Base-by-base conservation (phyloP, 1,139 yeast genomes). In the Yamadazyma mexicana region DNA sequence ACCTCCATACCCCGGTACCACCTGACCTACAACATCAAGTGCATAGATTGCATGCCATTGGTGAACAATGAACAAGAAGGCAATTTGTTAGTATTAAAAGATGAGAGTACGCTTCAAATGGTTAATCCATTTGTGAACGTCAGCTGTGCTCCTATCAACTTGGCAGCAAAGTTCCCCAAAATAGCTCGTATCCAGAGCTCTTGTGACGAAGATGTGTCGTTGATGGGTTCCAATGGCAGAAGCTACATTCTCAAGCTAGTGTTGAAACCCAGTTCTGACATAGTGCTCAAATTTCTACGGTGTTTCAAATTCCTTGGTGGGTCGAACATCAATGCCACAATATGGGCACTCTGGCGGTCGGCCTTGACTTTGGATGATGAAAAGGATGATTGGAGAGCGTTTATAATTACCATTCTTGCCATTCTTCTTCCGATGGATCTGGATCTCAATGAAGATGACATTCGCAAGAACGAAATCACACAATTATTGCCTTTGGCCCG, bases 101-200 rank as follows among this genome's bases (percentile, higher is more conserved):
- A 65, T 10, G 55, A 56, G 3, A 50, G 58, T 7, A 54, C 58
- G 2, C 38, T 83, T 16, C 64, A 64, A 12, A 52, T 87, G 4
- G 71, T 77, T 31, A 82, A 87, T 48, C 95, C 95, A 1, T 83
- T 86, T 48, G 61, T 81, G 9, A 77, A 78, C 23, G 55, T 85
- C 2, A 58, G 59, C 3, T 77, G 92, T 0, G 44, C 51, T 4
- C 44, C 47, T 9, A 61, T 77, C 7, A 46, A 50, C 17, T 37
- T 62, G 7, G 34, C 56, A 1, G 44, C 47, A 4, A 46, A 39
- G 12, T 49, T 45, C 18, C 54, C 61, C 3, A 37, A 48, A 7
- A 52, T 61, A 3, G 17, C 42, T 4, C 42, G 47, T 15, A 46
- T 65, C n/a, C 59, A 51, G 28, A 54, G 64, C 41, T 61, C 66